Evolutionary conservation across 73 alveolate species (phyloP).

Genomic region (Tetrahymena malaccensis): DNA sequence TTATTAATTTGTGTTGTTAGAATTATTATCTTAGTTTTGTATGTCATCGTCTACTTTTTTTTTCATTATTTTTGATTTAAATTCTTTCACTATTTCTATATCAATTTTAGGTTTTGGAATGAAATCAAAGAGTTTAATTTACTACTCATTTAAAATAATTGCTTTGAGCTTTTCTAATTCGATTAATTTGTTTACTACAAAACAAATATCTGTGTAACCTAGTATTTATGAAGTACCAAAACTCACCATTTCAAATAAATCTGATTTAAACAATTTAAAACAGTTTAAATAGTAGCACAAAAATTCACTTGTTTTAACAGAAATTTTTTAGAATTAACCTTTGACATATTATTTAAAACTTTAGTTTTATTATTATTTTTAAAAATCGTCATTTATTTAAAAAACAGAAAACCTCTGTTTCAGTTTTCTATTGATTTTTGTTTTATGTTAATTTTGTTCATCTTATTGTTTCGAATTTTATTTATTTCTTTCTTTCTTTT

Average conservation of each 20-base stretch:
- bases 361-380: too few relatives aligned
- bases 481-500: background rate
- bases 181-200: background rate
- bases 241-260: background rate
- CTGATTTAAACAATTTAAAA: background rate
- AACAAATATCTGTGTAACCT: background rate
- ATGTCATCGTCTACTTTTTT: too few relatives aligned
- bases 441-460: too few relatives aligned
- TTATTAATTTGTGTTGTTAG: background rate
- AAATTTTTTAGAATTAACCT: background rate
- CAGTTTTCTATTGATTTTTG: background rate
- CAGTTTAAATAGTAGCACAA: background rate
- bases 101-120: background rate
- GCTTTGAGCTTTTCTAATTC: background rate
- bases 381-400: background rate
- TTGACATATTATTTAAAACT: background rate
- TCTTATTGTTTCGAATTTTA: too few relatives aligned
- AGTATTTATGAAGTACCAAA: background rate
- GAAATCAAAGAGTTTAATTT: background rate
- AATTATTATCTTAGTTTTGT: too few relatives aligned
- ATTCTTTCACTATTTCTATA: background rate
- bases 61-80: too few relatives aligned
- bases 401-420: background rate
- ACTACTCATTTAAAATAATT: background rate
- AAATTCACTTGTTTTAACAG: background rate